Conservation (phyloP, 2,329 filamentous ascomycete species). For the Alternaria novae-zelandiae region DNA sequence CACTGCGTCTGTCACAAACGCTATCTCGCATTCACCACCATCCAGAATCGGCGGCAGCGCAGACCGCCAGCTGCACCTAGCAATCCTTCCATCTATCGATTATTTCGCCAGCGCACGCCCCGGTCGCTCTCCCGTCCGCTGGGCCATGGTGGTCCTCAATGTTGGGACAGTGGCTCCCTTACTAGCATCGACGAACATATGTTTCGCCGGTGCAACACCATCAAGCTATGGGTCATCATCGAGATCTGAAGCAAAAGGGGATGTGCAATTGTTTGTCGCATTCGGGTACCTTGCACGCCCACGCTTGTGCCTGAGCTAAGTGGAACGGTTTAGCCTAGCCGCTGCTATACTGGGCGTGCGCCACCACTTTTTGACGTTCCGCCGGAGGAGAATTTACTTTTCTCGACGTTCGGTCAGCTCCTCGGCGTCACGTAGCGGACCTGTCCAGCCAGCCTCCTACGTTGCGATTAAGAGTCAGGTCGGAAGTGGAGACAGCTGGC, state of each 20-base stretch:
- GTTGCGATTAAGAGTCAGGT: slow-evolving; percentile 2
- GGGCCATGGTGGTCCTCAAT: slow-evolving; percentile 3
- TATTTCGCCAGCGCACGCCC: slow-evolving; percentile 4
- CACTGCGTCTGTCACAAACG: slow-evolving; percentile 14
- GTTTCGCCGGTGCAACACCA: slow-evolving; percentile 4
- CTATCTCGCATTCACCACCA: slow-evolving; percentile 7
- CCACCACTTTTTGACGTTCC: slow-evolving; percentile 4
- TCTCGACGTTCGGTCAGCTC: neutral
- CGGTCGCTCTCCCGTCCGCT: slow-evolving; percentile 11
- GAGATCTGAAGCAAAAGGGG: neutral
- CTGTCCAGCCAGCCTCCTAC: slow-evolving; percentile 3
- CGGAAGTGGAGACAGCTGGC: neutral
- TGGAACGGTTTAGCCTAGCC: slow-evolving; percentile 5
- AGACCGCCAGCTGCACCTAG: slow-evolving; percentile 6
- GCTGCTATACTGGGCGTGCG: slow-evolving; percentile 10
- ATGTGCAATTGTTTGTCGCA: neutral
- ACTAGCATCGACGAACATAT: slow-evolving; percentile 4
- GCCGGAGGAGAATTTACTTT: slow-evolving; percentile 11
- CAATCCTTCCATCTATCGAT: slow-evolving; percentile 7
- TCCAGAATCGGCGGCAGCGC: slow-evolving; percentile 6
- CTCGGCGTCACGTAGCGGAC: slow-evolving; percentile 9
- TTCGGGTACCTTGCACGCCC: slow-evolving; percentile 1
- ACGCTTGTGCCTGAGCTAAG: slow-evolving; percentile 8
- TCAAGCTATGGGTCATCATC: neutral
- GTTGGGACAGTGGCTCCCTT: slow-evolving; percentile 1